Evolutionary conservation across 2,329 filamentous ascomycete genomes (phyloP), one percentile per base, ranked within the genome.

Genomic region (Alternaria burnsii): DNA sequence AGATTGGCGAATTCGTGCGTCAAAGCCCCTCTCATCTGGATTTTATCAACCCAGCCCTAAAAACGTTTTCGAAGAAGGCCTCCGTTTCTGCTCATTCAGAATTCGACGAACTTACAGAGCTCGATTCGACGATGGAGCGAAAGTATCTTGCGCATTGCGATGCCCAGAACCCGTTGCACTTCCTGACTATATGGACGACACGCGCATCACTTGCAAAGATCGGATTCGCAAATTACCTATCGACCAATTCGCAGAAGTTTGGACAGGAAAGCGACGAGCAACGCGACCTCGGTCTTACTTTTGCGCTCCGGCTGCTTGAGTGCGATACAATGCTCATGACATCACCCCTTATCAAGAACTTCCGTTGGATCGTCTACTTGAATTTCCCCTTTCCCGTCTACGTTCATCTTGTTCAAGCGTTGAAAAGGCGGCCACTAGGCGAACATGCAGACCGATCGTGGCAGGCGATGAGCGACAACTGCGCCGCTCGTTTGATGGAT

Each of bases 351-450:
- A 81, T 75, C 3, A 79, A 76, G 67, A 70, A 76, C 4, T 85
- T 75, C 56, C 63, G 60, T 5, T 86, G 84, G 84, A 61, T 82
- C 1, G 53, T 76, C 2, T 70, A 78, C 5, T 72, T 78, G 24
- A 69, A 85, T 64, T 85, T 86, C 56, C 84, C 84, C 0, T 81
- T 85, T 43, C 79, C 80, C 0, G 83, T 82, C 2, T 85, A 84
- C 62, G 72, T 84, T 11, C 79, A 84, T 43, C 63, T 84, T 7
- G 61, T 80, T 0, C 78, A 84, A 60, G 78, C 83, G 28, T 58
- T 86, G 34, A 75, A 69, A 41, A 72, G 61, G 32, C 74, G 78
- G 10, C 82, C 83, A 14, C 44, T 66, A 7, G 63, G 69, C 5
- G 53, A 68, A 3, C 69, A 80, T 4, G 78, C 81, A 1, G 60